Base-by-base conservation (phyloP, 2,329 filamentous ascomycete genomes). In the Alternaria angustiovoidea region DNA sequence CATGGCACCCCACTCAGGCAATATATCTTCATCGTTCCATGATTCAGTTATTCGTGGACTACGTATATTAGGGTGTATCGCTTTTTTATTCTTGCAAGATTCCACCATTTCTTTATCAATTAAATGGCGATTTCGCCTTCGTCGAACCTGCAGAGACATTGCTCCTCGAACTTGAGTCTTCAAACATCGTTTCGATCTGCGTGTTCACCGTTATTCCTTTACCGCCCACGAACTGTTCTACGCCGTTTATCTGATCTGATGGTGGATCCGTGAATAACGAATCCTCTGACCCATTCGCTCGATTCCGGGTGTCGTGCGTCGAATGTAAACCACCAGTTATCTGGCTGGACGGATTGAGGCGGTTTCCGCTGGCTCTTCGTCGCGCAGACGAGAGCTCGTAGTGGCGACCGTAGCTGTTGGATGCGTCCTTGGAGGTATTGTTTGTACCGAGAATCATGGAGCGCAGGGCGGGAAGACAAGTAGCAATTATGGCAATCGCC, bases 401-500 rank as follows among this genome's bases (percentile, higher is more conserved):
- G 39, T 71, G 68, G 41, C 61, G 68, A 32, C 68, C 67, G 47
- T 71, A 69, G 58, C 63, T 68, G 34, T 54, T 57, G 48, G 67
- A 67, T 7, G 59, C 56, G 7, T 42, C 61, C 18, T 68, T 65
- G 16, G 61, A 62, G 5, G 61, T 66, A 39, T 64, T 62, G 42
- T 64, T 62, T 41, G 58, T 59, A 22, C 67, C 68, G 14, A 71
- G 56, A 14, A 70, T 44, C 59, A 67, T 63, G 26, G 68, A 66
- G 46, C 65, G 68, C 9, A 71, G 51, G 9, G 68, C 68, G 11
- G 79, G 78, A 1, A 80, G 75, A n/a, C 76, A 80, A 2, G 76
- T 72, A 1, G 78, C 77, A 9, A 81, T 80, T 34, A 81, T 80
- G 1, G 80, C 77, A 7, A 81, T 75, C 4, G 78, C 66, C 5